Base-by-base conservation (phyloP, 2,329 filamentous ascomycete species). In the Amylocarpus encephaloides region DNA sequence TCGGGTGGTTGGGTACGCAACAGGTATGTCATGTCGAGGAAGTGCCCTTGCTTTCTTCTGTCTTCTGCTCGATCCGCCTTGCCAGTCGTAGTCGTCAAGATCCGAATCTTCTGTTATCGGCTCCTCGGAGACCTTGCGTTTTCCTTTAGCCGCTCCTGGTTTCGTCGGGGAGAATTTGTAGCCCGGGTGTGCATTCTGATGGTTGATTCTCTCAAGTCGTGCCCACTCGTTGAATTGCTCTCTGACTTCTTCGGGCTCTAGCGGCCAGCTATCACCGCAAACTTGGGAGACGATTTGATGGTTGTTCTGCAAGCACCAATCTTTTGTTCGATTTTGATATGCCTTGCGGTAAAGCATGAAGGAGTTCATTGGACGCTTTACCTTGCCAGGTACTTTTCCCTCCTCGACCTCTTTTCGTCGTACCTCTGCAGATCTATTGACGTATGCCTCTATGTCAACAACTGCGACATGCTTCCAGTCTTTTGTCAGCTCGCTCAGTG, bases 341-440 rank as follows among this genome's bases (percentile, higher is more conserved):
- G 89, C 88, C 58, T 93, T 95, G 38, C 93, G 85, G 68, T 98
- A 98, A 45, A 98, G 75, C 86, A 98, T 95, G 72, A 97, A 98
- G 1, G 88, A 92, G 68, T 98, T 98, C 85, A 96, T 95, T 2
- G 93, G 91, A 29, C 93, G 79, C 62, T 92, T 89, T 59, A 97
- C 79, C 66, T 91, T 90, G 22, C 87, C 87, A 1, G 73, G 74
- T 33, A 82, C 73, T 61, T 83, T 88, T 50, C 82, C 78, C 60
- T 80, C 78, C 39, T 81, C 77, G 9, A 85, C 82, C 66, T 95
- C 90, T 48, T 73, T 70, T 43, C 73, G 74, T 50, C 92, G 80
- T 6, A 76, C 76, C 50, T 88, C 83, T 1, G 73, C 70, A 9
- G 86, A 73, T 45, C 92, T 79, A 61, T 85, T 81, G 33, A 94